A percentile compares a stretch with the other conserved stretches of the same genome.
phyloP scores from a whole-genome alignment of 345 rosid genomes.

The Draba incana region DNA sequence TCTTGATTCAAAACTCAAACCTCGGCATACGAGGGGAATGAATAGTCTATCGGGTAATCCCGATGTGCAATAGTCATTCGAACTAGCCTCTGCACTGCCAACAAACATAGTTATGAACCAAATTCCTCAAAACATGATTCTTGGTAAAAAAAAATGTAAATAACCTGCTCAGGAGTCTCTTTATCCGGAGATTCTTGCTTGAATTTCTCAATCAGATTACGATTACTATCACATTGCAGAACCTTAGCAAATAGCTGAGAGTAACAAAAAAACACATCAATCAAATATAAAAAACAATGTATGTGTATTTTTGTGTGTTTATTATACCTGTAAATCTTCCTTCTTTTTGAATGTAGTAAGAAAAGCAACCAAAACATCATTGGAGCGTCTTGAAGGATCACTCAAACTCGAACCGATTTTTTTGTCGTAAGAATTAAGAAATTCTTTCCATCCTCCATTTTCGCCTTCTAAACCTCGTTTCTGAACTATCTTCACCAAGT shows the following conservation, averaged over 20 bases:
- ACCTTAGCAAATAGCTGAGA: slow-evolving; percentile 55
- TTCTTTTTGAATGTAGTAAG: slow-evolving; percentile 54
- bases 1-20: slow-evolving; percentile 44
- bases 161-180: slow-evolving; percentile 72
- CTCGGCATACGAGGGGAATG: slow-evolving; percentile 66
- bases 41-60: slow-evolving; percentile 47
- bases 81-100: slow-evolving; percentile 80
- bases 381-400: slow-evolving; percentile 72
- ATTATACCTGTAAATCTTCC: slow-evolving; percentile 54
- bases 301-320: not conserved
- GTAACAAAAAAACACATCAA: not conserved
- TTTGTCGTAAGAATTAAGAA: slow-evolving; percentile 55
- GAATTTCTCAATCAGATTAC: slow-evolving; percentile 45
- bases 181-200: slow-evolving; percentile 45
- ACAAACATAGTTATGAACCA: slow-evolving; percentile 40
- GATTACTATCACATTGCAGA: slow-evolving; percentile 52
- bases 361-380: slow-evolving; percentile 61
- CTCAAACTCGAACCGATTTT: slow-evolving; percentile 62
- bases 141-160: not conserved
- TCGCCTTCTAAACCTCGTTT: slow-evolving; percentile 56
- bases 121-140: not conserved
- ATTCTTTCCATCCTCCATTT: slow-evolving; percentile 75
- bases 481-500: slow-evolving; percentile 67
- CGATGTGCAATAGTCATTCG: slow-evolving; percentile 69
- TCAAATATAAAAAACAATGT: not conserved